These are phyloP conservation scores for Filobasidium uniguttulatum DNA, from an alignment of 1,284 basidiomycete genomes.

Conservation along the genomic window DNA sequence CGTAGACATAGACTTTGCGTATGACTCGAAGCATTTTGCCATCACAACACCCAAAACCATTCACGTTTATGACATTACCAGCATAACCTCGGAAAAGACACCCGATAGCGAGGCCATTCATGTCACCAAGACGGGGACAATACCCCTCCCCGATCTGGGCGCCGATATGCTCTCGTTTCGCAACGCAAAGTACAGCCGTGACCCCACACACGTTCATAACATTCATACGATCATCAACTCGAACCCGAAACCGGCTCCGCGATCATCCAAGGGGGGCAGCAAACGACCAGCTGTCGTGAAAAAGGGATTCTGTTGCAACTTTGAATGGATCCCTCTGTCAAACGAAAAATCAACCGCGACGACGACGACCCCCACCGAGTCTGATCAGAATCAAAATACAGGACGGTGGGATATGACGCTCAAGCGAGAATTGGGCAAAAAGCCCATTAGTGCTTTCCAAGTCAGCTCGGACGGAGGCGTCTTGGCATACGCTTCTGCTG, in stretches of 20 bases:
- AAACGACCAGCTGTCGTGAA: constrained; percentile 43
- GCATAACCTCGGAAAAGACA: neutral
- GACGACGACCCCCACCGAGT: neutral
- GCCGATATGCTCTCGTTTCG: constrained; percentile 49
- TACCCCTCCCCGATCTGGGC: constrained; percentile 28
- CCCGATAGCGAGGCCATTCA: constrained; percentile 6
- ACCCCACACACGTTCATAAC: constrained; percentile 18
- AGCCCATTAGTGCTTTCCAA: constrained; percentile 72
- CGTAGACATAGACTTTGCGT: constrained; percentile 31
- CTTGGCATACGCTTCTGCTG: constrained; percentile 75
- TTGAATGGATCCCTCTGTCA: neutral
- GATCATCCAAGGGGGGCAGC: neutral
- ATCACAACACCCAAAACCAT: constrained; percentile 26
- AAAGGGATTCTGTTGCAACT: constrained; percentile 34
- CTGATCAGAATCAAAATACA: constrained; percentile 33
- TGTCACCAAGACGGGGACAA: constrained; percentile 25
- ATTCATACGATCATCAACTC: constrained; percentile 68
- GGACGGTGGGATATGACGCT: constrained; percentile 35
- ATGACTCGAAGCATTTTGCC: constrained; percentile 24
- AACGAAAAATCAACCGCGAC: neutral
- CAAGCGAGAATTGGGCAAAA: constrained; percentile 47
- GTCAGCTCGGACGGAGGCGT: constrained; percentile 67
- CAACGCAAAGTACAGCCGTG: constrained; percentile 51
- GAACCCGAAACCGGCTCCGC: constrained; percentile 13
- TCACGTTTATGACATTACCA: constrained; percentile 18